Evolutionary conservation across 371 early-diverging fungal genomes (phyloP).

Genomic region (Basidiobolus meristosporus): DNA sequence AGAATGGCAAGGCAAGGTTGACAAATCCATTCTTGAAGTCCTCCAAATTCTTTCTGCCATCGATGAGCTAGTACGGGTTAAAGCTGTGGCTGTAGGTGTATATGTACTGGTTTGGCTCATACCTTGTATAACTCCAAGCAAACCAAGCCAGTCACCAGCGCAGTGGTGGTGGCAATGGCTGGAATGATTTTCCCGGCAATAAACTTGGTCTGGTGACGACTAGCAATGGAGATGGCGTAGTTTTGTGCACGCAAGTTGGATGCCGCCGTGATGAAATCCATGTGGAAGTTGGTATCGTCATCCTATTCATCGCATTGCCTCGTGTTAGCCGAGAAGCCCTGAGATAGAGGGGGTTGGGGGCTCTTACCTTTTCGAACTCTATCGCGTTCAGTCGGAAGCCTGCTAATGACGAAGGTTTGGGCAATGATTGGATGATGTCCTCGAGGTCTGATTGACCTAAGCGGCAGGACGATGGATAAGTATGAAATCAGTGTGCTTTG

Average conservation of each 20-base stretch:
- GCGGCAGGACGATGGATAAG: too few relatives aligned
- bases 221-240: conserved; percentile 86
- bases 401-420: conserved; percentile 50
- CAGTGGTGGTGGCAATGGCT: conserved; percentile 99
- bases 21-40: conserved; percentile 98
- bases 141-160: conserved; percentile 96
- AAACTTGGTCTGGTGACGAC: conserved; percentile 93
- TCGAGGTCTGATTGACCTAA: conserved; percentile 47
- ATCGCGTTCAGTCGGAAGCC: conserved; percentile 62
- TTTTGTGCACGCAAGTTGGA: conserved; percentile 95
- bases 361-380: conserved; percentile 98
- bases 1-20: conserved; percentile 97
- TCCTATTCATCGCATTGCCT: too few relatives aligned
- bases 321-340: too few relatives aligned
- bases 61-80: too few relatives aligned
- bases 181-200: conserved; percentile 99
- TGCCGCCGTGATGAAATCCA: conserved; percentile 96
- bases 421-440: conserved; percentile 38
- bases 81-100: too few relatives aligned
- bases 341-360: too few relatives aligned
- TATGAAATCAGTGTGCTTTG: too few relatives aligned
- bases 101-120: too few relatives aligned
- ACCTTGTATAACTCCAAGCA: conserved; percentile 97
- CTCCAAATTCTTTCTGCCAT: conserved; percentile 62
- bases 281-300: conserved; percentile 98